Evolutionary conservation across 805 yeast genomes (phyloP).

Genomic region (Metschnikowia picachoensis): DNA sequence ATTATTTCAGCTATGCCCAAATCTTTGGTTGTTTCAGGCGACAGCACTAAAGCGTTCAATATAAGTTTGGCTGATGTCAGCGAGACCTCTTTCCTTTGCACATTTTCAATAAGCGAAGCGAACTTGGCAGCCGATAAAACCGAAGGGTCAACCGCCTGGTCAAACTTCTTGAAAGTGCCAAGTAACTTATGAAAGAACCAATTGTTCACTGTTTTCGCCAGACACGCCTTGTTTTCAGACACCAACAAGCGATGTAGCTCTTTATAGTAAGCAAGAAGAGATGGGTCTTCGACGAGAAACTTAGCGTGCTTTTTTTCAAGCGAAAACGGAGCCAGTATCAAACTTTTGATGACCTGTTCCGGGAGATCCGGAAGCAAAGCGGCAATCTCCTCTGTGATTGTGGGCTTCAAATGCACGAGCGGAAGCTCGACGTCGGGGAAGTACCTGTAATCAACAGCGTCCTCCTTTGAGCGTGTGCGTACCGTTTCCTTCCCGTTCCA

Average conservation of each 20-base stretch:
- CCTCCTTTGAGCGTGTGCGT: conserved; percentile 71
- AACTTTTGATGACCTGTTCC: conserved; percentile 47
- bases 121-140: conserved; percentile 40
- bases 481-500: conserved; percentile 81
- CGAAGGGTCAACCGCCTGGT: conserved; percentile 28
- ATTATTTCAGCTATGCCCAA: conserved; percentile 43
- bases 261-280: conserved; percentile 50
- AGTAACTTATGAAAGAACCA: conserved; percentile 82
- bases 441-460: conserved; percentile 81
- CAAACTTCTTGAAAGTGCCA: conserved; percentile 60
- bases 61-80: conserved; percentile 65
- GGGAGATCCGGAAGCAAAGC: conserved; percentile 55
- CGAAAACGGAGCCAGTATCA: conserved; percentile 48
- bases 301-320: conserved; percentile 73
- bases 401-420: conserved; percentile 42
- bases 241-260: conserved; percentile 31
- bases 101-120: conserved; percentile 50
- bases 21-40: conserved; percentile 32
- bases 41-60: conserved; percentile 56
- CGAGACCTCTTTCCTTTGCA: conserved; percentile 49
- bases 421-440: conserved; percentile 94
- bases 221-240: conserved; percentile 16
- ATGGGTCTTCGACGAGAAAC: conserved; percentile 52
- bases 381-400: conserved; percentile 40
- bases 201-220: conserved; percentile 50